Conservation (phyloP, 2,329 filamentous ascomycete species). For the Penicillium capsulatum region DNA sequence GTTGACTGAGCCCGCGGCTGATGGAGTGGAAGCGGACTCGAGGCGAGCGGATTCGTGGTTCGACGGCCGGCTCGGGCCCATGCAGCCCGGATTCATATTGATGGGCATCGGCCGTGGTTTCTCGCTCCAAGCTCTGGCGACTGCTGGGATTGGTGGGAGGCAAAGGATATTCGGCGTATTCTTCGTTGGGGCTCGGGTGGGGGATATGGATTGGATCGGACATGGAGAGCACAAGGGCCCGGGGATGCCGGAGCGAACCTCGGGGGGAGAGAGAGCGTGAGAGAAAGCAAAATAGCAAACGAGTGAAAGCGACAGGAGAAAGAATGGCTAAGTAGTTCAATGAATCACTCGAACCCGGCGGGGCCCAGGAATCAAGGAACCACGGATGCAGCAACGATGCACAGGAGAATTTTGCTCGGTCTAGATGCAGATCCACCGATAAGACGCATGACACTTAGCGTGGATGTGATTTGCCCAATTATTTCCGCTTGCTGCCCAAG, state of each 20-base stretch:
- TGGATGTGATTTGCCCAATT: too few relatives aligned
- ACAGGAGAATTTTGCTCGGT: background rate
- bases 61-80: constrained; percentile 2
- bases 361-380: background rate
- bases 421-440: background rate
- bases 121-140: constrained; percentile 17
- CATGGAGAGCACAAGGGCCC: constrained; percentile 10
- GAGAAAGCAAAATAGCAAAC: background rate
- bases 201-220: constrained; percentile 16
- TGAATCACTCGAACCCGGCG: background rate
- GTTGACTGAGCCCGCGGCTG: constrained; percentile 11
- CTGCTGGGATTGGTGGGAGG: constrained; percentile 4
- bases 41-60: constrained; percentile 14
- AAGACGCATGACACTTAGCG: too few relatives aligned
- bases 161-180: constrained; percentile 21
- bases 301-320: background rate
- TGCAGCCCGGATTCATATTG: constrained; percentile 15
- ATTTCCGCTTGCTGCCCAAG: too few relatives aligned
- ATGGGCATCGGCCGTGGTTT: constrained; percentile 14
- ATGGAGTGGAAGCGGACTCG: constrained; percentile 23
- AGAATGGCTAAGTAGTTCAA: background rate
- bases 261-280: background rate
- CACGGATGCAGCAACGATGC: background rate
- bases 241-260: background rate
- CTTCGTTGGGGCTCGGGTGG: constrained; percentile 23